Evolutionary conservation across 2,329 filamentous ascomycete genomes (phyloP), one percentile per base, ranked within the genome.

Genomic region (Metarhizium rileyi): DNA sequence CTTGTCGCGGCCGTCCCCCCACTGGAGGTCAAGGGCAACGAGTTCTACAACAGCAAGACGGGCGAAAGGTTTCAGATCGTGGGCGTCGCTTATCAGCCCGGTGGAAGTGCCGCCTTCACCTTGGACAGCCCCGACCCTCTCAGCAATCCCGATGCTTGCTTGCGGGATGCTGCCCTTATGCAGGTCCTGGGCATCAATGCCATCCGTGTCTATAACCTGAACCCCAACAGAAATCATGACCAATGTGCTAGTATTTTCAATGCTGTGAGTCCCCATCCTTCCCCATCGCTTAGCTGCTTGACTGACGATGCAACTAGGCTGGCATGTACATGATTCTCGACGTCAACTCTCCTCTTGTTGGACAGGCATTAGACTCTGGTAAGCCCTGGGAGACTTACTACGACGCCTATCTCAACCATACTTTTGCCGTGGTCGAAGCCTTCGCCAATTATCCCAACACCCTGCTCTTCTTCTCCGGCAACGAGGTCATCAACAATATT

Each of bases 381-480:
- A 65, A 76, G 52, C 81, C 81, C 23, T 80, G 76, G 76, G 70
- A 71, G 44, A 78, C 72, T 51, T 84, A 85, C 70, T 75, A 80
- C 59, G 68, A 66, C 46, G 65, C 63, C 20, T 85, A 85, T 63
- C 67, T 84, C 50, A 83, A 83, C 68, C 77, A 80, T 56, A 84
- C 80, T 38, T 84, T 84, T 62, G 78, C 78, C 52, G 73, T 84
- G 45, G 79, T 83, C 25, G 81, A 84, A 68, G 78, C 80, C 36
- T 84, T 84, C 70, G 78, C 78, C 70, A 71, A 69, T 67, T 84
- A 83, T 61, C 80, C 80, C 60, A 84, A 84, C 68, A 80, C 79
- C 10, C 70, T 83, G n/a, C 72, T 77, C 50, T 90, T 86, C 77
- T 90, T 89, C 72, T 83, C 84, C 43, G 86, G 81, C 51, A 90